phyloP scores from a whole-genome alignment of 2,329 filamentous ascomycete genomes.

The Venturia asperata region DNA sequence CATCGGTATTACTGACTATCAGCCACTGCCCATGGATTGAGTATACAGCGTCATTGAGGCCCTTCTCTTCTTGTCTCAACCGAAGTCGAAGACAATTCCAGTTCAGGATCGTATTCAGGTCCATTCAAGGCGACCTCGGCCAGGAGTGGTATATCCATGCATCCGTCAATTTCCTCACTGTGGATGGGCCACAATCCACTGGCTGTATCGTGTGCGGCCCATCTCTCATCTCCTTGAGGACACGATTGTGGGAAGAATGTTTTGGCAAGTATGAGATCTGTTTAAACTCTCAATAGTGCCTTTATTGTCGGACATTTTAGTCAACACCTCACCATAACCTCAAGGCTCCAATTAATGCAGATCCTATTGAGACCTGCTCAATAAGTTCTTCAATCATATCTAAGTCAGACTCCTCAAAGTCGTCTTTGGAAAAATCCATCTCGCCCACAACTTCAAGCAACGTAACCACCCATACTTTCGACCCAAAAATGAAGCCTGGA shows the following conservation, averaged over 20 bases:
- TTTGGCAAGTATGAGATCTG: neutral
- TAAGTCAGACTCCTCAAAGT: neutral
- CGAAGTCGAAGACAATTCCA: neutral
- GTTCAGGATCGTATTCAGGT: neutral
- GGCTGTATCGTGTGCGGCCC: neutral
- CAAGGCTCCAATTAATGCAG: neutral
- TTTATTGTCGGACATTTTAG: neutral
- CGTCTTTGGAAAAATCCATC: neutral
- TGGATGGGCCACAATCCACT: neutral
- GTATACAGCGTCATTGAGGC: neutral
- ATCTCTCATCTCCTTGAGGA: neutral
- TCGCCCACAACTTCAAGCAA: neutral
- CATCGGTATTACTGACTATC: neutral
- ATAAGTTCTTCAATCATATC: neutral
- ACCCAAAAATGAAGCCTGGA: neutral
- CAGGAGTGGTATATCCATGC: neutral
- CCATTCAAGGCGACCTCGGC: neutral
- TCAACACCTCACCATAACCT: neutral
- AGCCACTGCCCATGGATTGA: too few relatives aligned
- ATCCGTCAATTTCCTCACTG: neutral
- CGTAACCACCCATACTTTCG: neutral
- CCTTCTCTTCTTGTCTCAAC: neutral
- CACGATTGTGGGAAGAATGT: neutral
- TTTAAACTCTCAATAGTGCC: constrained; percentile 9
- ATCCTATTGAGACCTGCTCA: neutral